These are phyloP conservation scores for Phaeotremella skinneri DNA, from an alignment of 768 basidiomycete genomes.

Conservation along the genomic window DNA sequence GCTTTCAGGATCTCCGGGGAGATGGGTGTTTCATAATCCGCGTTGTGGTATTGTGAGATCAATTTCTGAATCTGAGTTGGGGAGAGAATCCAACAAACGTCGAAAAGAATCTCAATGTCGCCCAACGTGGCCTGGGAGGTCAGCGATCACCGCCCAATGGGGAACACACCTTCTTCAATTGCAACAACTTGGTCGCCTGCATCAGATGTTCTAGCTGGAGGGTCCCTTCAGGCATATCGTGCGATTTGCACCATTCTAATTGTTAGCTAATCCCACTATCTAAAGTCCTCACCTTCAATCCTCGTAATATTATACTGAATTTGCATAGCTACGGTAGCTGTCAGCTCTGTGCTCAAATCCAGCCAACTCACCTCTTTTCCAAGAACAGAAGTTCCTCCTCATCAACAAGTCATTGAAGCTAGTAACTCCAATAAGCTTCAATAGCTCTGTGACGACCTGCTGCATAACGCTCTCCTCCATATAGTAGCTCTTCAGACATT, in stretches of 20 bases:
- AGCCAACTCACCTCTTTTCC: constrained; percentile 85
- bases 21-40: constrained; percentile 99
- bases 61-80: constrained; percentile 99
- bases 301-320: constrained; percentile 97
- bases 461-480: constrained; percentile 96
- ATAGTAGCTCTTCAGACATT: constrained; percentile 95
- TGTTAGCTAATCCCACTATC: neutral
- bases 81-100: constrained; percentile 98
- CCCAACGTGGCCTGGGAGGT: constrained; percentile 72
- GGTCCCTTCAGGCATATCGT: constrained; percentile 98
- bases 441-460: constrained; percentile 81
- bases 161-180: constrained; percentile 82
- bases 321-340: constrained; percentile 77
- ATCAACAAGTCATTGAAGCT: constrained; percentile 98
- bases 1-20: constrained; percentile 95
- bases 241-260: constrained; percentile 98
- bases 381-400: constrained; percentile 97
- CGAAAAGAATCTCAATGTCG: constrained; percentile 97
- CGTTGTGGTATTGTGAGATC: constrained; percentile 98
- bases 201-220: constrained; percentile 97
- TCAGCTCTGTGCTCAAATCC: constrained; percentile 1
- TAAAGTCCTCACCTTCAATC: constrained; percentile 41
- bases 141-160: constrained; percentile 1
- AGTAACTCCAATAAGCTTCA: constrained; percentile 92
- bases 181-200: constrained; percentile 97